These are phyloP conservation scores for Cercospora sojina DNA, from an alignment of 2,329 filamentous ascomycete species.

Conservation along the genomic window DNA sequence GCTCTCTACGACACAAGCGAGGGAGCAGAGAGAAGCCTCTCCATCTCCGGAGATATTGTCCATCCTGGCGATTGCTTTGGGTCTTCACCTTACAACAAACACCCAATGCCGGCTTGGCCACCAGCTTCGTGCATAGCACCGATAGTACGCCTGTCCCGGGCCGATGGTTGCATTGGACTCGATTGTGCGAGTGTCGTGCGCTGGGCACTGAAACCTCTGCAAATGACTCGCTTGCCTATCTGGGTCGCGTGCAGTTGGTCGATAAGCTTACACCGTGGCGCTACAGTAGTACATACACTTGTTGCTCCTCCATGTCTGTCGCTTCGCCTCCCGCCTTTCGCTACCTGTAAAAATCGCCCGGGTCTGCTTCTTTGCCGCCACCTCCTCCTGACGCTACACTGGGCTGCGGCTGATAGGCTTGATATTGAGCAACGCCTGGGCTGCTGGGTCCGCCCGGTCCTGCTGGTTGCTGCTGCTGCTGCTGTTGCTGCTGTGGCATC, in stretches of 20 bases:
- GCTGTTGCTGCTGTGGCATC: slow-evolving; percentile 23
- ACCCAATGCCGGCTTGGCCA: slow-evolving; percentile 3
- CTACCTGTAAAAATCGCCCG: slow-evolving; percentile 39
- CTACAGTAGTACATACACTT: slow-evolving; percentile 18
- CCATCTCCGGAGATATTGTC: background rate
- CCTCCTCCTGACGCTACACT: slow-evolving; percentile 4
- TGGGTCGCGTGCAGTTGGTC: slow-evolving; percentile 9
- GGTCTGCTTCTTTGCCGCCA: slow-evolving; percentile 34
- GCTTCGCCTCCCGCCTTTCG: slow-evolving; percentile 7
- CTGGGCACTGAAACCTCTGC: slow-evolving; percentile 7
- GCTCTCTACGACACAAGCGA: background rate
- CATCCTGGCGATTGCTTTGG: background rate
- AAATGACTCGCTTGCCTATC: slow-evolving; percentile 8
- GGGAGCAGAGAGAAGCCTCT: background rate
- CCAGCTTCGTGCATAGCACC: background rate
- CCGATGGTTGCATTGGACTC: background rate
- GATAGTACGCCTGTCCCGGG: background rate
- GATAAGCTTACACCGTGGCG: slow-evolving; percentile 17
- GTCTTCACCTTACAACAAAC: background rate
- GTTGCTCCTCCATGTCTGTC: slow-evolving; percentile 7
- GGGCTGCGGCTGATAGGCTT: slow-evolving; percentile 37
- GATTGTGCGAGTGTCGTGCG: slow-evolving; percentile 1
- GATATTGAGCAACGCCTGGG: slow-evolving; percentile 29
- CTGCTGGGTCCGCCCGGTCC: slow-evolving; percentile 29
- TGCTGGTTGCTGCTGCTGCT: slow-evolving; percentile 33